A percentile compares a stretch with the other conserved stretches of the same genome.
These are phyloP conservation scores for Umbelopsis sp. DNA, from an alignment of 192 early-diverging fungal species.

Conservation along the genomic window DNA sequence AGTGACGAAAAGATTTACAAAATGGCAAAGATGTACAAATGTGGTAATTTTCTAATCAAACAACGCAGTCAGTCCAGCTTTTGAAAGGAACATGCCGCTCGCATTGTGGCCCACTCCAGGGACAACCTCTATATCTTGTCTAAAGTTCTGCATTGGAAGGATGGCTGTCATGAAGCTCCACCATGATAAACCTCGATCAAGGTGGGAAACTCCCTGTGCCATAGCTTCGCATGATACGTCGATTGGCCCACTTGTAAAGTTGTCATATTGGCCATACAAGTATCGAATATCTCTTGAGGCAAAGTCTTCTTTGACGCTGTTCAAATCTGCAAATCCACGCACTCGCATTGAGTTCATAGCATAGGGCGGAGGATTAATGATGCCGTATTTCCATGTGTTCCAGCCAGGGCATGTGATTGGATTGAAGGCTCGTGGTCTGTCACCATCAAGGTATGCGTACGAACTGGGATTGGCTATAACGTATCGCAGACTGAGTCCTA, in stretches of 20 bases:
- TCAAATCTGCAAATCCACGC: not conserved
- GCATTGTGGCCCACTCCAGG: conserved; percentile 2
- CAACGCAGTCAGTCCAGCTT: conserved; percentile 4
- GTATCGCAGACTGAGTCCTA: conserved; percentile 4
- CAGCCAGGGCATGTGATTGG: not conserved
- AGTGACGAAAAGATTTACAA: not conserved
- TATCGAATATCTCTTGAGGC: not conserved
- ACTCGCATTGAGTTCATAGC: not conserved
- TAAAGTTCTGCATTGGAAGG: not conserved
- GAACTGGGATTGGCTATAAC: conserved; percentile 9
- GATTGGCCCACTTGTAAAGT: not conserved
- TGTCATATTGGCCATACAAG: conserved; percentile 12
- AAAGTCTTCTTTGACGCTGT: not conserved
- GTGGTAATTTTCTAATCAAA: not conserved
- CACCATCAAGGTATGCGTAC: not conserved
- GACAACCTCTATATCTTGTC: conserved; percentile 1
- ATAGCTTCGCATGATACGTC: not conserved
- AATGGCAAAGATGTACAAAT: not conserved
- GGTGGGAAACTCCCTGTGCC: conserved; percentile 13
- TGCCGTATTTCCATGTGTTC: conserved; percentile 13
- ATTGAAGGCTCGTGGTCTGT: not conserved
- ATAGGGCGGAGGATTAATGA: not conserved
- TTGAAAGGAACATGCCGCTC: conserved; percentile 8
- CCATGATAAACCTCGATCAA: conserved; percentile 5
- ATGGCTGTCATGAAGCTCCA: conserved; percentile 12